Percentiles rank a stretch among this genome's conserved stretches.
Evolutionary conservation across 2,329 filamentous ascomycete species (phyloP).

Genomic region (Fusarium kyushuense): DNA sequence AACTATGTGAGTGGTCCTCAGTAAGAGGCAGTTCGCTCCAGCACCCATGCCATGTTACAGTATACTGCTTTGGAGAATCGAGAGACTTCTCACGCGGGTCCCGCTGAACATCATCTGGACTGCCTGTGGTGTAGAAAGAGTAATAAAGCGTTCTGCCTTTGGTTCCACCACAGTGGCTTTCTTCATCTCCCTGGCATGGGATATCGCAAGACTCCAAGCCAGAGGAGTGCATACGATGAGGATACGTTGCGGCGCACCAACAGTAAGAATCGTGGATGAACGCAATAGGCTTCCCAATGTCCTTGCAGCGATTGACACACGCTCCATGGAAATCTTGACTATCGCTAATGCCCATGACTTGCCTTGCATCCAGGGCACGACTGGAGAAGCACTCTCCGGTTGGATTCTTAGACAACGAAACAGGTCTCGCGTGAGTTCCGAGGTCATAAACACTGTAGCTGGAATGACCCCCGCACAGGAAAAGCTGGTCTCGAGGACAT

Average conservation of each 20-base stretch:
- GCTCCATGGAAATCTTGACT: background rate
- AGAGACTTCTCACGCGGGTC: background rate
- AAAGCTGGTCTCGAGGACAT: background rate
- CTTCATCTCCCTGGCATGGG: background rate
- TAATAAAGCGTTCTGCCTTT: background rate
- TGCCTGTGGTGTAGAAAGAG: background rate
- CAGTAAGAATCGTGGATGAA: background rate
- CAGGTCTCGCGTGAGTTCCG: background rate
- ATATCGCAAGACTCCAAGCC: background rate
- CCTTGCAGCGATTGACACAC: background rate
- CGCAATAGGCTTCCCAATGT: background rate
- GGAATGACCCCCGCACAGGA: background rate
- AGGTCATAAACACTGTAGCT: conserved; percentile 2
- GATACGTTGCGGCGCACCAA: conserved; percentile 9
- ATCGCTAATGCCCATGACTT: fast-evolving
- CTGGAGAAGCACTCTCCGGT: background rate
- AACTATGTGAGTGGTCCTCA: too few species aligned
- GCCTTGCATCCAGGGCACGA: background rate
- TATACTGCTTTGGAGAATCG: fast-evolving
- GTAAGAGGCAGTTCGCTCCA: background rate
- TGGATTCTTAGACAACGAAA: fast-evolving
- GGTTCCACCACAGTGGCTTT: conserved; percentile 1
- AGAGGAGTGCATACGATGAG: background rate
- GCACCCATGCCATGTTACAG: conserved; percentile 11
- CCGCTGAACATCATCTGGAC: fast-evolving